These are phyloP conservation scores for Xylaria grammica DNA, from an alignment of 495 filamentous ascomycete genomes.

Conservation along the genomic window DNA sequence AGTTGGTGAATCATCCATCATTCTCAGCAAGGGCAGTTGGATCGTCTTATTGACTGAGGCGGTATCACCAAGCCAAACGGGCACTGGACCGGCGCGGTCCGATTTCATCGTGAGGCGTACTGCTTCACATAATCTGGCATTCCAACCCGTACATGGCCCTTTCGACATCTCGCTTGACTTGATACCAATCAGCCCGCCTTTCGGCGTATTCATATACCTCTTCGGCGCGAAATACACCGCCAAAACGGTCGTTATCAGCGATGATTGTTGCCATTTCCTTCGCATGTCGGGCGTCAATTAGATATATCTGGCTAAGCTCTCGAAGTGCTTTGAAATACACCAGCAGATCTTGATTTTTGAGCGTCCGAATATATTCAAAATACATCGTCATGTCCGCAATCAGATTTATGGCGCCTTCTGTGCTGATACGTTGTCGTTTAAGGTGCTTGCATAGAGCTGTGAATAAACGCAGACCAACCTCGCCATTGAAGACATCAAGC, in stretches of 20 bases:
- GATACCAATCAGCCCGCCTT: conserved; percentile 91
- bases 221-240: conserved; percentile 90
- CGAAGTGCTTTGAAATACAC: conserved; percentile 91
- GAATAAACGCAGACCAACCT: conserved; percentile 93
- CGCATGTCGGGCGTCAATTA: conserved; percentile 85
- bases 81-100: neutral
- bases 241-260: conserved; percentile 86
- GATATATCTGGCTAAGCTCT: conserved; percentile 92
- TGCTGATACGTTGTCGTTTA: conserved; percentile 90
- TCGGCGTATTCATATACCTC: conserved; percentile 98
- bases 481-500: conserved; percentile 98
- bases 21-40: neutral
- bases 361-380: conserved; percentile 77
- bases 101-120: neutral
- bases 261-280: conserved; percentile 96
- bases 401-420: conserved; percentile 87
- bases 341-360: conserved; percentile 81
- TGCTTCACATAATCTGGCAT: conserved; percentile 79
- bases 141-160: conserved; percentile 97
- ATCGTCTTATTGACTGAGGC: neutral
- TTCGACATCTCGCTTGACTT: conserved; percentile 85
- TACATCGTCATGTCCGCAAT: conserved; percentile 98
- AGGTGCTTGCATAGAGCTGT: conserved; percentile 92
- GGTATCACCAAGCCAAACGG: neutral
- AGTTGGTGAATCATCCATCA: neutral